These are phyloP conservation scores for Bonnemaisonia californica DNA, from an alignment of 31 red algal species.

Conservation along the genomic window DNA sequence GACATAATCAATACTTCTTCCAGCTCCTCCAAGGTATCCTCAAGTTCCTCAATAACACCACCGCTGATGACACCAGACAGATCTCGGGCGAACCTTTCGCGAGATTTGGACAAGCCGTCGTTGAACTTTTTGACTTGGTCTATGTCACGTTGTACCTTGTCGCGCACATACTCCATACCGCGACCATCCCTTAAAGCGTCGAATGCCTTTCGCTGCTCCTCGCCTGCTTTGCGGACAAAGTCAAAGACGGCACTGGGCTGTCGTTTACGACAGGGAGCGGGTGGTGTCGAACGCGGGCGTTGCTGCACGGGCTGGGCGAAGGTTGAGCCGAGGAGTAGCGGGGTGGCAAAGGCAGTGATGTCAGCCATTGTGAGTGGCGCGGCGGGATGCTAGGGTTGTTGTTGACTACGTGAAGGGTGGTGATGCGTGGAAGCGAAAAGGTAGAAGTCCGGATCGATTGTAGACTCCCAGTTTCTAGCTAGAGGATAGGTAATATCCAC, in stretches of 20 bases:
- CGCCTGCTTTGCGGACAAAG: slow-evolving; percentile 61
- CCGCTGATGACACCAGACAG: slow-evolving; percentile 52
- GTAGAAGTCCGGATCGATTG: no score
- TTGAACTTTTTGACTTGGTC: slow-evolving; percentile 78
- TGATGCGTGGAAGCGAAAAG: no score
- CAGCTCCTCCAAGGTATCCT: slow-evolving; percentile 69
- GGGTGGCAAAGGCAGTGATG: neutral
- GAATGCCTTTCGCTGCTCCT: slow-evolving; percentile 71
- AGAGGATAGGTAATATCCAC: no score
- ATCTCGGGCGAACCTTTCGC: slow-evolving; percentile 86
- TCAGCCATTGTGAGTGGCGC: neutral
- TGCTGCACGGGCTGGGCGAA: neutral
- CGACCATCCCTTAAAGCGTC: slow-evolving; percentile 63
- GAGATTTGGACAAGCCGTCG: slow-evolving; percentile 77
- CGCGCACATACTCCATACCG: slow-evolving; percentile 77
- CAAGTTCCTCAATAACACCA: slow-evolving; percentile 53
- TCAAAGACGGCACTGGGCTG: slow-evolving; percentile 50
- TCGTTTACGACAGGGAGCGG: neutral
- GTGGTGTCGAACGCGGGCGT: neutral
- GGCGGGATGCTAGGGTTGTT: no score
- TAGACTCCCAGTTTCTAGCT: no score
- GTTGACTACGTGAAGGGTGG: no score
- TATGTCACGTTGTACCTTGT: slow-evolving; percentile 78
- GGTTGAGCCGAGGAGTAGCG: neutral
- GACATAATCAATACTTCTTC: slow-evolving; percentile 89